Evolutionary conservation across 208 protist species (phyloP).

Genomic region (Strigomonas galati): DNA sequence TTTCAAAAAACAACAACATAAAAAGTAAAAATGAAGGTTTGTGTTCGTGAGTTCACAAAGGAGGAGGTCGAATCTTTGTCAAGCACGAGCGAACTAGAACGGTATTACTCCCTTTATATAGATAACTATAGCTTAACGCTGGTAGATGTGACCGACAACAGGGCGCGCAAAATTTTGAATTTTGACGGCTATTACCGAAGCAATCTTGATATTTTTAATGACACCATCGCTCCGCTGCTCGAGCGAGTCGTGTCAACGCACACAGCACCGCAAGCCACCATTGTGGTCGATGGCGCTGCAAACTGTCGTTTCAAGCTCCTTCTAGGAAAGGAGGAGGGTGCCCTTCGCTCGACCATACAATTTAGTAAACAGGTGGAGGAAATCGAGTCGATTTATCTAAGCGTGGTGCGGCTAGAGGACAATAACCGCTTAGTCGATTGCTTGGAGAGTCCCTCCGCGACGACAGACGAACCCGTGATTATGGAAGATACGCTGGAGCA

Average conservation of each 20-base stretch:
- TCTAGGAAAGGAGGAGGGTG: neutral
- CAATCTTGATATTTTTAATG: conserved; percentile 21
- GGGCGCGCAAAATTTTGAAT: conserved; percentile 50
- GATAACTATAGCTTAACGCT: conserved; percentile 31
- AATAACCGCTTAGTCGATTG: conserved; percentile 56
- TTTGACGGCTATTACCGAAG: conserved; percentile 40
- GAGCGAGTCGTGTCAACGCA: conserved; percentile 27
- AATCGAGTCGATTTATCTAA: conserved; percentile 44
- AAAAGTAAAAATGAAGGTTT: conserved; percentile 39
- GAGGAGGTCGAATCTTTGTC: conserved; percentile 22
- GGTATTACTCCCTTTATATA: conserved; percentile 51
- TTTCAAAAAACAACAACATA: neutral
- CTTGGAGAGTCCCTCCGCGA: conserved; percentile 9
- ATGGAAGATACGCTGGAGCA: conserved; percentile 60
- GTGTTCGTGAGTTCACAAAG: conserved; percentile 35
- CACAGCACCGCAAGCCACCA: conserved; percentile 37
- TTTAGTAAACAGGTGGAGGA: conserved; percentile 6
- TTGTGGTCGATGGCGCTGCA: conserved; percentile 55
- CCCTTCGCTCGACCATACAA: neutral
- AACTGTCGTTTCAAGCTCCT: neutral
- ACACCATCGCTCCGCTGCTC: conserved; percentile 43
- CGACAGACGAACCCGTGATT: conserved; percentile 34
- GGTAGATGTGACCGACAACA: conserved; percentile 62
- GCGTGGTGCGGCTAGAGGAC: conserved; percentile 48
- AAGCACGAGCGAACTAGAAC: conserved; percentile 20